Percentiles rank a stretch among this genome's conserved stretches.
These are phyloP conservation scores for Acacia pycnantha DNA, from an alignment of 331 rosid species.

Conservation along the genomic window DNA sequence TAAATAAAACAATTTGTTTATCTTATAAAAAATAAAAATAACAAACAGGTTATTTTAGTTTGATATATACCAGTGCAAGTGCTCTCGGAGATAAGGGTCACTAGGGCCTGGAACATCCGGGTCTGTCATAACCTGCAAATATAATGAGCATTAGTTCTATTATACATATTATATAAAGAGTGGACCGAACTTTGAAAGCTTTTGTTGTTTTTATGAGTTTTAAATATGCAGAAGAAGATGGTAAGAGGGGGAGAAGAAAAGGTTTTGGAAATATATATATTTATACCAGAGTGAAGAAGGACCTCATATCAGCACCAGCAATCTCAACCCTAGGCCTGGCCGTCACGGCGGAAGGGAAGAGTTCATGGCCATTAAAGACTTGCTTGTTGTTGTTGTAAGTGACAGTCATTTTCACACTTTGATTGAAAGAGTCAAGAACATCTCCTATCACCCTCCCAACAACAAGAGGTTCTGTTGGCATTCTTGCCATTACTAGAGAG, in stretches of 20 bases:
- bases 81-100: constrained; percentile 82
- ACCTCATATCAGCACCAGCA: constrained; percentile 62
- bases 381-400: constrained; percentile 51
- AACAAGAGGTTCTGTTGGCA: constrained; percentile 54
- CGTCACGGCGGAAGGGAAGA: constrained; percentile 60
- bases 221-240: not conserved
- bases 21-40: not conserved
- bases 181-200: not conserved
- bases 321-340: constrained; percentile 66
- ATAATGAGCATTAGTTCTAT: not conserved
- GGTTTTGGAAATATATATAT: not conserved
- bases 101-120: constrained; percentile 95
- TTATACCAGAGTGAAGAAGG: constrained; percentile 71
- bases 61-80: constrained; percentile 64
- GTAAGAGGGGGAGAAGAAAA: not conserved
- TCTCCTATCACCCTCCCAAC: constrained; percentile 79
- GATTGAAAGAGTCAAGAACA: constrained; percentile 55
- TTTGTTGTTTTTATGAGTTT: not conserved
- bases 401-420: constrained; percentile 44
- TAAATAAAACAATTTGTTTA: not conserved
- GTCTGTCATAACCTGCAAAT: constrained; percentile 66
- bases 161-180: not conserved
- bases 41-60: not conserved
- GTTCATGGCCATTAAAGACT: constrained; percentile 72
- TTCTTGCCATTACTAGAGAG: constrained; percentile 41